phyloP scores from a whole-genome alignment of 345 rosid species.

The Eucalyptus virginea region DNA sequence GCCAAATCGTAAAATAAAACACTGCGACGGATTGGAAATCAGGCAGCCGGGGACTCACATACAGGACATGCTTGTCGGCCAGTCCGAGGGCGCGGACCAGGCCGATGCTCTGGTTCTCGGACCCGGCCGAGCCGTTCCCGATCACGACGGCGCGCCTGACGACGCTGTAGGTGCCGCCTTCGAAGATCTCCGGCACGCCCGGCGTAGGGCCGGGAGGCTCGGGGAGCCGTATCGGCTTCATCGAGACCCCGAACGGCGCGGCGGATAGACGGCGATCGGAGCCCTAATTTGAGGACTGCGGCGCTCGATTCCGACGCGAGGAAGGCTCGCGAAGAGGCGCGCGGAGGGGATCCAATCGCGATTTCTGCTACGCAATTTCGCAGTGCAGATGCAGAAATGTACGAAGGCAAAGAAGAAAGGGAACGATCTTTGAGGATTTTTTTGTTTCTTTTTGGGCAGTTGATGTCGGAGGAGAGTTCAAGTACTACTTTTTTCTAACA shows the following conservation, averaged over 20 bases:
- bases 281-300: background rate
- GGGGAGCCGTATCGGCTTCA: constrained; percentile 88
- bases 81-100: constrained; percentile 83
- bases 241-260: background rate
- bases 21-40: background rate
- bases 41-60: constrained; percentile 29
- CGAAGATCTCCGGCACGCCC: constrained; percentile 92
- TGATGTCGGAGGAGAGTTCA: background rate
- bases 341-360: background rate
- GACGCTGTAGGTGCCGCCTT: constrained; percentile 59
- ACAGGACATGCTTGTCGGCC: constrained; percentile 46
- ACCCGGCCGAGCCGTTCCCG: constrained; percentile 72
- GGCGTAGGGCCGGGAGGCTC: constrained; percentile 59
- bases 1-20: background rate
- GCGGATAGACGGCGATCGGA: background rate
- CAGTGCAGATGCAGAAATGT: background rate
- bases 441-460: background rate
- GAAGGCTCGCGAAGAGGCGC: background rate
- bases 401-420: background rate
- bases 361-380: background rate
- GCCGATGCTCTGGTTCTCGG: constrained; percentile 94
- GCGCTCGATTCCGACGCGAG: background rate
- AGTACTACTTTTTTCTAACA: background rate
- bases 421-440: background rate
- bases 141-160: constrained; percentile 86